These are phyloP conservation scores for Irpex sp. DNA, from an alignment of 1,284 basidiomycete species.

Conservation along the genomic window DNA sequence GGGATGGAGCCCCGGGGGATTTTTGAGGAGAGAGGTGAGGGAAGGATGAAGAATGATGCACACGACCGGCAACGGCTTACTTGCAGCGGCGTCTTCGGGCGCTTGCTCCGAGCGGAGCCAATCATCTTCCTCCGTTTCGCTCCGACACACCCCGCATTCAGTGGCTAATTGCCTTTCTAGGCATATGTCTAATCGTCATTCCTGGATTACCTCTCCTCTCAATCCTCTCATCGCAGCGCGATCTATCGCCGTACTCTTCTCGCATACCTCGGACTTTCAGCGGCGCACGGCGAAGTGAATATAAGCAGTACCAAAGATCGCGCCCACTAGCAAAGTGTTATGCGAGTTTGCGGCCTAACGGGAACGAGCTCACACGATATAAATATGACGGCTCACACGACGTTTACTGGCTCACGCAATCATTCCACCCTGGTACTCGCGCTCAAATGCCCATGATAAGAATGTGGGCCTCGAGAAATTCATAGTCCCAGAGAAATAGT, in stretches of 20 bases:
- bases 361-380: too few species aligned
- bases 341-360: too few species aligned
- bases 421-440: too few species aligned
- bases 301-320: too few species aligned
- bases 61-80: constrained; percentile 13
- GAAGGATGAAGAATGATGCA: constrained; percentile 12
- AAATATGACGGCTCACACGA: too few species aligned
- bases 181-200: neutral
- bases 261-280: neutral
- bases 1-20: neutral
- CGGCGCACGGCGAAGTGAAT: too few species aligned
- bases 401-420: too few species aligned
- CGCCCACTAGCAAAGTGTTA: too few species aligned
- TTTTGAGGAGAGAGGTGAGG: constrained; percentile 8
- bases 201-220: neutral
- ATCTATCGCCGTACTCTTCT: constrained; percentile 2
- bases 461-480: too few species aligned
- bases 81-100: neutral
- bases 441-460: too few species aligned
- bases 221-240: neutral
- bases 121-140: constrained; percentile 9
- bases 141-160: constrained; percentile 14
- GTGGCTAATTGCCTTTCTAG: neutral
- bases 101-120: constrained; percentile 7
- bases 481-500: too few species aligned